Base-by-base conservation (phyloP, 371 early-diverging fungal genomes). In the Coemansia sp. region DNA sequence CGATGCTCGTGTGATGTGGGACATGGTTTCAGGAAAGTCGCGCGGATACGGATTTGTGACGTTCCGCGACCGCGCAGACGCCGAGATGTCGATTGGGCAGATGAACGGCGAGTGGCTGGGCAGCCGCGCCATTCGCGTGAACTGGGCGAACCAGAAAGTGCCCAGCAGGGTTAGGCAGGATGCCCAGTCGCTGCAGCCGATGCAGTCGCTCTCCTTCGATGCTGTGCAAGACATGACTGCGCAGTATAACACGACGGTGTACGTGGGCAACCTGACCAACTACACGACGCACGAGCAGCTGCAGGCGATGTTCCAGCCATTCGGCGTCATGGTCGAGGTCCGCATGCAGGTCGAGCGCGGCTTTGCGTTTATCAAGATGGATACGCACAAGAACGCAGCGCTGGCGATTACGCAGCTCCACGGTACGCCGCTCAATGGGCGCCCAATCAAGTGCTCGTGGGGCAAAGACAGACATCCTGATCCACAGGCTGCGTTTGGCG, bases 361-460 rank as follows among this genome's bases (percentile, higher is more conserved):
- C n/a, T 95, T 88, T 73, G 94, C 91, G 12, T 95, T 95, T 80
- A 85, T 95, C 73, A 90, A 88, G 88, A 79, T 95, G 69, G 94
- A 94, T 71, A 85, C 93, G 7, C 96, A 95, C 72, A 94, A 93
- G 58, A 88, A 88, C 80, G 96, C 96, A 11, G 87, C 95, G 8
- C 84, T 85, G 58, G 92, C 95, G 23, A 95, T 95, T 65, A 85
- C 86, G 63, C 83, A 88, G 52, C 82, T 94, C 36, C 87, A 92
- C 74, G 93, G 92, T 6, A 73, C 84, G 40, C 66, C 63, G 21
- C 82, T 95, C 61, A 87, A 88, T 49, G 92, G 91, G n/a, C 84
- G 92, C 52, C 85, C 88, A 11, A 12, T 73, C 44, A 73, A 91
- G 91, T 84, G 91, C 69, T 92, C 93, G n/a, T 94, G 94, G 94